These are phyloP conservation scores for Calonectria hawksworthii DNA, from an alignment of 2,329 filamentous ascomycete species.

Conservation along the genomic window DNA sequence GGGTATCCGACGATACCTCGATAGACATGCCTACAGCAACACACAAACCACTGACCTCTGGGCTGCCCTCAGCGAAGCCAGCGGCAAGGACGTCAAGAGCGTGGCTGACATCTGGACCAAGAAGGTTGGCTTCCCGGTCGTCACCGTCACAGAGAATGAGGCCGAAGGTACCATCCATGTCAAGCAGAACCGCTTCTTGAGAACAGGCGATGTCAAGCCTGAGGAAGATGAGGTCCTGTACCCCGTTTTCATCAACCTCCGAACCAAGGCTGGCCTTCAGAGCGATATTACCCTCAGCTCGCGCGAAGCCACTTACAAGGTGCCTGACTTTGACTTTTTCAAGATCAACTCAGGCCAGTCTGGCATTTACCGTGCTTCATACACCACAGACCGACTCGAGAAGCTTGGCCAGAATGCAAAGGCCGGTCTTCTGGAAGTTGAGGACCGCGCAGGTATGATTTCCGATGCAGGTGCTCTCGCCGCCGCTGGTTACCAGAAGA, in stretches of 20 bases:
- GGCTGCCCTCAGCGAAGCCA: slow-evolving; percentile 88
- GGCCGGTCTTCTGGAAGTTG: slow-evolving; percentile 77
- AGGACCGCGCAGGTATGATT: slow-evolving; percentile 95
- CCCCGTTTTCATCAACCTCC: slow-evolving; percentile 89
- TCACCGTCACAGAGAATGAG: slow-evolving; percentile 80
- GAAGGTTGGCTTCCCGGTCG: slow-evolving; percentile 92
- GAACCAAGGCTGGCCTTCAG: slow-evolving; percentile 86
- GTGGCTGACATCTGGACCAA: slow-evolving; percentile 99
- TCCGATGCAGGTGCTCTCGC: slow-evolving; percentile 92
- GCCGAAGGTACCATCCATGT: slow-evolving; percentile 81
- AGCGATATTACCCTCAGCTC: slow-evolving; percentile 73
- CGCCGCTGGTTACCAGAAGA: slow-evolving; percentile 92
- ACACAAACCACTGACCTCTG: slow-evolving; percentile 92
- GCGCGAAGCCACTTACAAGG: slow-evolving; percentile 82
- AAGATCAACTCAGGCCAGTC: slow-evolving; percentile 97
- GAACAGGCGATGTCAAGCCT: slow-evolving; percentile 92
- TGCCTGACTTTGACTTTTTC: slow-evolving; percentile 89
- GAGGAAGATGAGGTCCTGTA: slow-evolving; percentile 92
- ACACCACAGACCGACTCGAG: slow-evolving; percentile 83
- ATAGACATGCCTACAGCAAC: slow-evolving; percentile 97
- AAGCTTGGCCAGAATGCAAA: slow-evolving; percentile 92
- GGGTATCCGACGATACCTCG: slow-evolving; percentile 90
- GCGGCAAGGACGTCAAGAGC: slow-evolving; percentile 89
- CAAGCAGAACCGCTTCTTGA: slow-evolving; percentile 95
- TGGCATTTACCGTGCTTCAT: slow-evolving; percentile 91